Conservation (phyloP, 2,329 filamentous ascomycete genomes). For the Penicillium griseofulvum region DNA sequence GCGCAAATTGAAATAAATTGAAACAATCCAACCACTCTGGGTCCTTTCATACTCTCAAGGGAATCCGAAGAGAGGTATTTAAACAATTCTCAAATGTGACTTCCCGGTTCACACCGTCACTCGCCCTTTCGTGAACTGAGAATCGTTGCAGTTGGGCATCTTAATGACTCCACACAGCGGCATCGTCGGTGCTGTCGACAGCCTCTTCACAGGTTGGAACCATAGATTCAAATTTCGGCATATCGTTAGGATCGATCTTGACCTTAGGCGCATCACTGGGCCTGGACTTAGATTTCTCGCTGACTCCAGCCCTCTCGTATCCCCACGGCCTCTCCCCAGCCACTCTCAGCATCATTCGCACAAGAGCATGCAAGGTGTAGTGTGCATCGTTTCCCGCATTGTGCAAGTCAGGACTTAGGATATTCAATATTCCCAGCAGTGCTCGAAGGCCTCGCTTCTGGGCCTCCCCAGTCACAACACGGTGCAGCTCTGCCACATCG, state of each 20-base stretch:
- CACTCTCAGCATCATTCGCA: conserved; percentile 51
- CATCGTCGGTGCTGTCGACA: background rate
- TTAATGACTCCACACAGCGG: background rate
- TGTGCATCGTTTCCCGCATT: conserved; percentile 85
- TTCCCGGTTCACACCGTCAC: background rate
- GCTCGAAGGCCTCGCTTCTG: conserved; percentile 57
- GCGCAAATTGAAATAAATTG: background rate
- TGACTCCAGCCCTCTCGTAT: background rate
- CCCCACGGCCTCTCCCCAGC: background rate
- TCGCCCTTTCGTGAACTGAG: background rate
- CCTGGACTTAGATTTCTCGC: background rate
- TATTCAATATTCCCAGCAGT: conserved; percentile 63
- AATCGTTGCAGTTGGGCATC: background rate
- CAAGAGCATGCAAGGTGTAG: conserved; percentile 72
- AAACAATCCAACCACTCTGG: background rate
- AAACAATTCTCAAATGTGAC: background rate
- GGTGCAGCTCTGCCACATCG: conserved; percentile 73
- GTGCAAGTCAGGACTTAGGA: conserved; percentile 67
- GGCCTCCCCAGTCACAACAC: conserved; percentile 55
- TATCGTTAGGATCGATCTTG: background rate
- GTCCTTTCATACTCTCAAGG: background rate
- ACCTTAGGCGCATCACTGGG: background rate
- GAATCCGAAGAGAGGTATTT: background rate
- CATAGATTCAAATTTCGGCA: background rate
- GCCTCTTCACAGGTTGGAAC: background rate